phyloP scores from a whole-genome alignment of 1,139 yeast species.

The Nakaseomyces delphensis region DNA sequence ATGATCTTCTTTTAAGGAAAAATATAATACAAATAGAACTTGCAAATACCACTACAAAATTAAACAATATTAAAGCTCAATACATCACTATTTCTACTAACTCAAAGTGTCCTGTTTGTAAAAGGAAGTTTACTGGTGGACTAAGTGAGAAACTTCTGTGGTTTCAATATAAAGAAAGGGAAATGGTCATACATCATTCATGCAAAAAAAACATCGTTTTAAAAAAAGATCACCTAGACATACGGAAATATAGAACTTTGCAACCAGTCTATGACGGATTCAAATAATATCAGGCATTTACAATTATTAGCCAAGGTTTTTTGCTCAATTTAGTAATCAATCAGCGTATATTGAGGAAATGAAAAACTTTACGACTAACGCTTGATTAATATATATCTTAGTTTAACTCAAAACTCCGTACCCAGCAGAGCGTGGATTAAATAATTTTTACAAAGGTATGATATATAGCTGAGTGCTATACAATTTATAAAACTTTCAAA shows the following conservation, averaged over 20 bases:
- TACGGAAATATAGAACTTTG: not conserved
- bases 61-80: constrained; percentile 16
- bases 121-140: constrained; percentile 16
- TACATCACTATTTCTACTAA: constrained; percentile 18
- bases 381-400: too few species aligned
- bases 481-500: not conserved
- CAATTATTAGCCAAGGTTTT: too few species aligned
- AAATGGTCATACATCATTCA: constrained; percentile 1
- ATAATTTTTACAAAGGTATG: not conserved
- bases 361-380: too few species aligned
- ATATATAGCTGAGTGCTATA: not conserved
- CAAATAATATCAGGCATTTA: not conserved
- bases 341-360: too few species aligned
- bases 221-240: not conserved
- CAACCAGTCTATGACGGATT: too few species aligned
- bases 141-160: constrained; percentile 20
- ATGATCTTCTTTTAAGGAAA: constrained; percentile 16
- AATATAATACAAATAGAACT: constrained; percentile 23
- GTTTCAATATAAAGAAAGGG: constrained; percentile 12
- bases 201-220: constrained; percentile 3
- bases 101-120: constrained; percentile 25
- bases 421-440: not conserved
- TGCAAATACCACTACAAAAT: constrained; percentile 14
- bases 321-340: too few species aligned
- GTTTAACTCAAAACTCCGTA: not conserved